These are phyloP conservation scores for Chenopodium berlandieri DNA, from an alignment of 148 eudicot species.

Conservation along the genomic window DNA sequence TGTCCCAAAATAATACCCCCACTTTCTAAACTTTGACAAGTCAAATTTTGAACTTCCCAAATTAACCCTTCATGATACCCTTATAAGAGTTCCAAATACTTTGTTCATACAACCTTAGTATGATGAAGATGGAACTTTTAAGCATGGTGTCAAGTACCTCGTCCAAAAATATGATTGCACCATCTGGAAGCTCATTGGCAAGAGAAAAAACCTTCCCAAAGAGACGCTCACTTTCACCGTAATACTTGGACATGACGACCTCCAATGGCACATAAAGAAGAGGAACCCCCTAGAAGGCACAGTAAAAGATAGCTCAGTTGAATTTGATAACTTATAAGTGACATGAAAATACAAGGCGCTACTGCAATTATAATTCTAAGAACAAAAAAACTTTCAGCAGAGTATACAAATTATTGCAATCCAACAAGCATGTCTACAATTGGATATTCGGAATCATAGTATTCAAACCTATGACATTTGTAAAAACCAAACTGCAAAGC, in stretches of 20 bases:
- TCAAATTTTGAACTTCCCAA: background rate
- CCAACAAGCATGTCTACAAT: too few species aligned
- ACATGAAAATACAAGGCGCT: slow-evolving; percentile 5
- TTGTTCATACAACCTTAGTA: background rate
- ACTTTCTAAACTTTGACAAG: background rate
- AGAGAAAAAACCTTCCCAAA: slow-evolving; percentile 89
- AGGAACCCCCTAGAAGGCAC: slow-evolving; percentile 63
- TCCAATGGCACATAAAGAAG: slow-evolving; percentile 89
- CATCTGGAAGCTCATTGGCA: slow-evolving; percentile 87
- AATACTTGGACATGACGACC: slow-evolving; percentile 86
- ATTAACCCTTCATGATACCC: background rate
- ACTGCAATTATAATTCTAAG: background rate
- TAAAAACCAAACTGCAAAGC: background rate
- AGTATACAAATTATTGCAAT: too few species aligned
- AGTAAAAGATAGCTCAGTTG: background rate
- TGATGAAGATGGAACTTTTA: background rate
- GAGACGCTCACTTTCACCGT: slow-evolving; percentile 94
- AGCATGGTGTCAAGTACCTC: slow-evolving; percentile 52
- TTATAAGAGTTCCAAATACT: background rate
- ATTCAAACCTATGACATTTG: too few species aligned
- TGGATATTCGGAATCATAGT: too few species aligned
- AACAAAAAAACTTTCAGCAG: background rate
- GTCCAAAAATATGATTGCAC: slow-evolving; percentile 88
- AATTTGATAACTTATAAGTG: background rate
- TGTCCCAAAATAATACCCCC: background rate